A percentile compares a stretch with the other conserved stretches of the same genome.
phyloP scores from a whole-genome alignment of 805 yeast genomes.

The Candida sphagnicola region DNA sequence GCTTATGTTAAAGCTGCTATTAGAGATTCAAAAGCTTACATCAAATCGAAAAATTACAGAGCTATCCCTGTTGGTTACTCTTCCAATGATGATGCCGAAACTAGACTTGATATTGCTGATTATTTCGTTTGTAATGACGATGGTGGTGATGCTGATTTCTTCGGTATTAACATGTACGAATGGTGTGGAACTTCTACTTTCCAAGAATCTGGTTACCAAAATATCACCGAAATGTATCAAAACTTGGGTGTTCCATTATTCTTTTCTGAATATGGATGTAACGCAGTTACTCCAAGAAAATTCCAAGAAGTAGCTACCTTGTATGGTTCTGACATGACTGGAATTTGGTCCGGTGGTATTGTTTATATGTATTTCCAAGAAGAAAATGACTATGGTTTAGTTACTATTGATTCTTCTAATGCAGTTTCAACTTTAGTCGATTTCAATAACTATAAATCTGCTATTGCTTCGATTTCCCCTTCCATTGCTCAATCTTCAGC shows the following conservation, averaged over 20 bases:
- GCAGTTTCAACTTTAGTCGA: conserved; percentile 60
- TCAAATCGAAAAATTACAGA: conserved; percentile 57
- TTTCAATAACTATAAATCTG: conserved; percentile 57
- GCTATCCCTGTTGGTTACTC: conserved; percentile 78
- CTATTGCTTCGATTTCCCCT: conserved; percentile 47
- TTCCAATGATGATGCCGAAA: conserved; percentile 67
- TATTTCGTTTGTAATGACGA: conserved; percentile 73
- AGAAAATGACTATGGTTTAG: conserved; percentile 72
- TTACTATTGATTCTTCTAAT: conserved; percentile 42
- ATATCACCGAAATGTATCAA: conserved; percentile 59
- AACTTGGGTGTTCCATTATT: conserved; percentile 69
- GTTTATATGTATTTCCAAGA: conserved; percentile 84
- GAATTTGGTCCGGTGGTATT: conserved; percentile 87
- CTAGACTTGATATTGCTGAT: conserved; percentile 66
- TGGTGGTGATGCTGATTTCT: conserved; percentile 68
- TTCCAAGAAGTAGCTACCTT: conserved; percentile 70
- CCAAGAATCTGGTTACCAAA: conserved; percentile 59
- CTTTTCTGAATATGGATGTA: conserved; percentile 85
- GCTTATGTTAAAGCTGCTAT: conserved; percentile 81
- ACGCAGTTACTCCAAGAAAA: conserved; percentile 61
- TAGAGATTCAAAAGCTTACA: conserved; percentile 72
- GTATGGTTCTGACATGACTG: conserved; percentile 67
- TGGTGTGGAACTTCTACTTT: conserved; percentile 75
- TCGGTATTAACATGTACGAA: conserved; percentile 86
- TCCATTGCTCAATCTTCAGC: conserved; percentile 16